These are phyloP conservation scores for Endothia cerciana DNA, from an alignment of 2,329 filamentous ascomycete genomes.

Conservation along the genomic window DNA sequence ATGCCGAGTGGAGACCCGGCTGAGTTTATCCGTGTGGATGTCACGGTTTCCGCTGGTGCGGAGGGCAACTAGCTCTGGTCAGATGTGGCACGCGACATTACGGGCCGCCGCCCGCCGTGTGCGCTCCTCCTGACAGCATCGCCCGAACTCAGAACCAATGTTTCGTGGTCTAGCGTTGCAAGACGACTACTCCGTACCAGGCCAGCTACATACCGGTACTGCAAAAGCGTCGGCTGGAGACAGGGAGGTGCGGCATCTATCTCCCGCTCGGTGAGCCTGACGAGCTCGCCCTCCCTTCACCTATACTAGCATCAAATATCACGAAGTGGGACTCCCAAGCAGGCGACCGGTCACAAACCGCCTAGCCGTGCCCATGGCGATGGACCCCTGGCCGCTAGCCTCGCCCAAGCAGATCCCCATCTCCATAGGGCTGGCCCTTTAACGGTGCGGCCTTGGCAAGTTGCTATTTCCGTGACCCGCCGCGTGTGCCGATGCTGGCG, in stretches of 20 bases:
- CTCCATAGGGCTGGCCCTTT: slow-evolving; percentile 15
- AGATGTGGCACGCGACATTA: no score
- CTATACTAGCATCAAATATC: neutral
- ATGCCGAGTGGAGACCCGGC: no score
- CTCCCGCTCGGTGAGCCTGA: neutral
- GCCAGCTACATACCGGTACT: neutral
- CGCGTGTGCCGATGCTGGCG: neutral
- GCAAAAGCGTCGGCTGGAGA: neutral
- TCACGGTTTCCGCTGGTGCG: no score
- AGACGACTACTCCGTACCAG: neutral
- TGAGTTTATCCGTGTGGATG: no score
- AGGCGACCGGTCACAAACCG: neutral
- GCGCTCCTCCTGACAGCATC: neutral
- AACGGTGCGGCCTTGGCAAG: slow-evolving; percentile 8
- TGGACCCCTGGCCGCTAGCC: neutral
- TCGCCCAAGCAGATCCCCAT: neutral
- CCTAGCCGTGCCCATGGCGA: neutral
- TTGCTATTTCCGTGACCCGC: slow-evolving; percentile 2
- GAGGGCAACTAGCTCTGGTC: no score
- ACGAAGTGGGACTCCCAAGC: neutral
- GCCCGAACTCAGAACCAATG: neutral
- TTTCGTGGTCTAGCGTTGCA: neutral
- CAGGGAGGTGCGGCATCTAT: neutral
- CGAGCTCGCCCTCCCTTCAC: neutral
- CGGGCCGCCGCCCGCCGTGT: neutral